Base-by-base conservation (phyloP, 1,284 basidiomycete species). In the Earliella scabrosa region DNA sequence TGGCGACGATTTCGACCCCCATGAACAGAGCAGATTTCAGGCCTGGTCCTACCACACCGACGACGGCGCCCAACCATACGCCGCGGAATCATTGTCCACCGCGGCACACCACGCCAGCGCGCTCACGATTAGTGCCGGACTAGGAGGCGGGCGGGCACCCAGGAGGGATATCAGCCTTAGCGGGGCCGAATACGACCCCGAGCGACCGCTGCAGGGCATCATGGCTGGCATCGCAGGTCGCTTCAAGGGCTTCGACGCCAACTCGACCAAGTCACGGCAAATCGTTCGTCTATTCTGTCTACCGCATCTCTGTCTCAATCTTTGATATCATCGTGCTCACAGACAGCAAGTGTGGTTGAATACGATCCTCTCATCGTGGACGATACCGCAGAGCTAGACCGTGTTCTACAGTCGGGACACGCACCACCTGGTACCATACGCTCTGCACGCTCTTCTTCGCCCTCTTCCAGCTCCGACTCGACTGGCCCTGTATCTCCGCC, bases 91-190 rank as follows among this genome's bases (percentile, higher is more conserved):
- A 0, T 75, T 91, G 55, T 93, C 90, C 0, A 95, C 93, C 0
- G 85, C 85, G 11, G 90, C 86, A 2, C 93, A 96, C 71, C 93
- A 96, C 72, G 92, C 91, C 24, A 92, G 89, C 60, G 90, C 84
- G 0, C 77, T 95, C 45, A 95, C 93, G 0, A 78, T 96, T n/a
- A 90, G 82, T 54, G 91, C 92, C 2, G 93, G 93, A 0, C 79
- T 95, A 3, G 60, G 56, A 26, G 87, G 82, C 48, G 73, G 75
- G 3, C 74, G 85, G 20, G 75, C 73, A 6, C 70, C 70, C 21
- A 72, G 79, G 56, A 75, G 85, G 54, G 86, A 82, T 59, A 70
- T 80, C 32, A 88, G 84, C 63, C 68, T 88, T 35, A 90, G 86
- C 66, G 88, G 85, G 24, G 88, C 86, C 39, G 93, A 95, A 68